Base-by-base conservation (phyloP, 1,139 yeast genomes). In the Nakaseomyces kungkrabaensis region DNA sequence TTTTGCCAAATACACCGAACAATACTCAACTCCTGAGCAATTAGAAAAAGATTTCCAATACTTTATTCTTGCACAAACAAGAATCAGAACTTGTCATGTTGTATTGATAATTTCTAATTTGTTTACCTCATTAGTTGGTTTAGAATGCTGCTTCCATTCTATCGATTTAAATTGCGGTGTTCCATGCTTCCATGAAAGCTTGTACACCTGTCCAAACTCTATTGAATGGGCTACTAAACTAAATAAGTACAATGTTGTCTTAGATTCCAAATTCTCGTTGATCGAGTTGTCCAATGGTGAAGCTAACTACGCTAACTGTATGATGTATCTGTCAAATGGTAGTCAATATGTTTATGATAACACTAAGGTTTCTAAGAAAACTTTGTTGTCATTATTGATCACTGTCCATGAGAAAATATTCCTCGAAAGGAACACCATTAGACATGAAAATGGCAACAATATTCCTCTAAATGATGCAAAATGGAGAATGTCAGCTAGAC, bases 71-170 rank as follows among this genome's bases (percentile, higher is more conserved):
- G 85, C 89, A 0, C 97, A 90, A 68, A 81, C 92, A 40, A 75
- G 96, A 58, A 86, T 89, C 50, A 76, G 97, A 60, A 87, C 96
- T 0, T 77, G 90, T 60, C 94, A 86, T 59, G 83, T 84, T 3
- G 79, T 89, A 48, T 81, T 87, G 59, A 74, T 85, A 60, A 73
- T 89, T 22, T 82, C 88, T 50, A 82, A 84, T 36, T 69, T 87
- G 54, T 76, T 87, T 61, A 79, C 89, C 0, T 76, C 86, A 3
- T 72, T 84, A 53, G 77, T 81, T 55, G 90, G 84, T n/a, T 69
- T 79, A 11, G 77, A 78, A 9, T 76, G 82, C 59, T 68, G 79
- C 55, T 63, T 80, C 56, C 75, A 74, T 50, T 76, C 80, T n/a
- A 72, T 75, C 32, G 82, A 82, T 54, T 70, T 86, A 51, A 74